Percentiles rank a stretch among this genome's conserved stretches.
phyloP scores from a whole-genome alignment of 495 filamentous ascomycete genomes.

The Cudoniella acicularis region DNA sequence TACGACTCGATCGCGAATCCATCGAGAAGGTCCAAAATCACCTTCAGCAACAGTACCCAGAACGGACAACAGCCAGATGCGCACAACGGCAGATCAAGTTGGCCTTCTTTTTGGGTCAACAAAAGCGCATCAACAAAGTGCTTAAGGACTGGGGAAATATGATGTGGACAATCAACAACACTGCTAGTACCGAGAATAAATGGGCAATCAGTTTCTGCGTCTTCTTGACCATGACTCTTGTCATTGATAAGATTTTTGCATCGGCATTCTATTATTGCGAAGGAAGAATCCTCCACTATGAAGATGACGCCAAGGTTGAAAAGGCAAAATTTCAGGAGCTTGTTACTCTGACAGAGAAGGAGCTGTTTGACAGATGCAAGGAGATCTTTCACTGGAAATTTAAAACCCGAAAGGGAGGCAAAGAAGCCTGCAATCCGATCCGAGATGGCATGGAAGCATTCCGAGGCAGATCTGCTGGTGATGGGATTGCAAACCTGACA shows the following conservation, averaged over 20 bases:
- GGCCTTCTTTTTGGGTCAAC: constrained; percentile 20
- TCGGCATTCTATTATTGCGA: constrained; percentile 19
- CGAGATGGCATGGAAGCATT: constrained; percentile 24
- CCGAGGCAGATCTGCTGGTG: constrained; percentile 7
- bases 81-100: constrained; percentile 26
- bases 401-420: constrained; percentile 25
- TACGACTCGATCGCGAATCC: constrained; percentile 20
- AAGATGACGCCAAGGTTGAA: constrained; percentile 7
- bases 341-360: constrained; percentile 17
- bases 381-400: constrained; percentile 29
- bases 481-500: constrained; percentile 9
- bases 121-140: constrained; percentile 17
- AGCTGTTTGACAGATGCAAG: constrained; percentile 26
- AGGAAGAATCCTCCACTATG: constrained; percentile 13
- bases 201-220: constrained; percentile 25
- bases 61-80: constrained; percentile 15
- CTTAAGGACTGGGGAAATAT: constrained; percentile 24
- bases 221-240: constrained; percentile 19
- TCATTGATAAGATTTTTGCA: constrained; percentile 22
- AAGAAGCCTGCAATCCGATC: constrained; percentile 27
- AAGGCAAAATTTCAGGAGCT: constrained; percentile 14
- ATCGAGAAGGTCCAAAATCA: constrained; percentile 12
- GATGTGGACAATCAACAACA: constrained; percentile 23
- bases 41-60: constrained; percentile 15
- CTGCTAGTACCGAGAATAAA: constrained; percentile 16